These are phyloP conservation scores for Centrapalus pauciflorus DNA, from an alignment of 129 eudicot genomes.

Conservation along the genomic window DNA sequence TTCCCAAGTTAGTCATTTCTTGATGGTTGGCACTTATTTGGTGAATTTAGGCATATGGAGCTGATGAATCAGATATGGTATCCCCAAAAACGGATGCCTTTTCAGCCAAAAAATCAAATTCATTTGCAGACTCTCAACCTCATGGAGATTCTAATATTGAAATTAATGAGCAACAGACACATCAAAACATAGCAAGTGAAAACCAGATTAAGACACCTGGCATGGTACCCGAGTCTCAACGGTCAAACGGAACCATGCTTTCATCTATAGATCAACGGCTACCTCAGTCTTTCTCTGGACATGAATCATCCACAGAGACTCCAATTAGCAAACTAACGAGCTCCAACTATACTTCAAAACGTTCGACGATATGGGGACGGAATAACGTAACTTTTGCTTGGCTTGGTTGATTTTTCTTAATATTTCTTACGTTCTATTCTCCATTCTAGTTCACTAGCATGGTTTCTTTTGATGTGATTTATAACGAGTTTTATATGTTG, in stretches of 20 bases:
- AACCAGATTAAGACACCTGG: conserved; percentile 29
- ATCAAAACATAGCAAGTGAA: conserved; percentile 23
- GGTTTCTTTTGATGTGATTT: background rate
- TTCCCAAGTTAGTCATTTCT: background rate
- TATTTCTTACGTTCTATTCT: too few relatives aligned
- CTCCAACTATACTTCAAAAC: conserved; percentile 50
- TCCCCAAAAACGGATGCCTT: conserved; percentile 38
- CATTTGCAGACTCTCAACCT: conserved; percentile 33
- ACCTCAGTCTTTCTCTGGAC: conserved; percentile 42
- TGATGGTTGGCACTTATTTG: conserved; percentile 17
- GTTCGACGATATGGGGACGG: conserved; percentile 75
- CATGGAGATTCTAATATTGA: conserved; percentile 30
- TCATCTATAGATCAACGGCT: conserved; percentile 64
- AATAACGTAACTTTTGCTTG: conserved; percentile 47
- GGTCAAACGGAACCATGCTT: conserved; percentile 54
- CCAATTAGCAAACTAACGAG: conserved; percentile 39
- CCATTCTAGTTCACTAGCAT: too few relatives aligned
- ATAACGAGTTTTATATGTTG: background rate
- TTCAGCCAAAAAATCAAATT: conserved; percentile 37
- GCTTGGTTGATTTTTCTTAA: background rate
- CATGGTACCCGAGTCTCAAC: conserved; percentile 38
- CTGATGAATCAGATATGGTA: conserved; percentile 67
- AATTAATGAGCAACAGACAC: conserved; percentile 37
- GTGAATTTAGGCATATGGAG: conserved; percentile 54
- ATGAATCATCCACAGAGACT: conserved; percentile 51